phyloP scores from a whole-genome alignment of 2,329 filamentous ascomycete genomes.

The Penicillium palitans region DNA sequence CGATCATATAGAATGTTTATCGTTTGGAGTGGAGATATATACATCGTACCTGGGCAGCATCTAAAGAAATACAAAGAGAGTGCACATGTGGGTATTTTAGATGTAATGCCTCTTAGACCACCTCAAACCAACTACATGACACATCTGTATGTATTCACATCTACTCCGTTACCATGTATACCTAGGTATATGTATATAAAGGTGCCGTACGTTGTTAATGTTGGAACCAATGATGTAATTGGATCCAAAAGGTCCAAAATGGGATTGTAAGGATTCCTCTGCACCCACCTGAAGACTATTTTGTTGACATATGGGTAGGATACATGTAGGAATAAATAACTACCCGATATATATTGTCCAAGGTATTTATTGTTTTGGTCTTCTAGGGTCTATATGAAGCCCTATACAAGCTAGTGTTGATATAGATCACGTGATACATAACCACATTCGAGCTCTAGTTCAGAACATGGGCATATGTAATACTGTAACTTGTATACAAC shows the following conservation, averaged over 20 bases:
- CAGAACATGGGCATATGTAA: background rate
- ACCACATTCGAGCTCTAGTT: background rate
- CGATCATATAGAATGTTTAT: background rate
- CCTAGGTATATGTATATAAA: background rate
- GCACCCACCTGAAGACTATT: background rate
- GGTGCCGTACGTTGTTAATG: background rate
- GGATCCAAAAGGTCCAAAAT: background rate
- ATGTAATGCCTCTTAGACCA: background rate
- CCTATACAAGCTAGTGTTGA: background rate
- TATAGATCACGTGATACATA: background rate
- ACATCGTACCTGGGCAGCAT: too few species aligned
- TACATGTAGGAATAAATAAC: too few species aligned
- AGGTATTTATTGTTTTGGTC: too few species aligned
- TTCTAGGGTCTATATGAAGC: background rate
- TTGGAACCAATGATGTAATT: background rate
- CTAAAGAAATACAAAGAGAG: too few species aligned
- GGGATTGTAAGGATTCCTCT: background rate
- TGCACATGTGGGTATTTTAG: background rate
- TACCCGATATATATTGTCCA: too few species aligned
- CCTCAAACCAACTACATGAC: background rate
- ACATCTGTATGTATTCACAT: background rate
- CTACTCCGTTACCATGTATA: background rate
- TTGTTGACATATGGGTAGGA: too few species aligned
- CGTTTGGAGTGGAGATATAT: background rate
- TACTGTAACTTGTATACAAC: background rate